Evolutionary conservation across 192 early-diverging fungal genomes (phyloP).

Genomic region (Mortierella hygrophila): DNA sequence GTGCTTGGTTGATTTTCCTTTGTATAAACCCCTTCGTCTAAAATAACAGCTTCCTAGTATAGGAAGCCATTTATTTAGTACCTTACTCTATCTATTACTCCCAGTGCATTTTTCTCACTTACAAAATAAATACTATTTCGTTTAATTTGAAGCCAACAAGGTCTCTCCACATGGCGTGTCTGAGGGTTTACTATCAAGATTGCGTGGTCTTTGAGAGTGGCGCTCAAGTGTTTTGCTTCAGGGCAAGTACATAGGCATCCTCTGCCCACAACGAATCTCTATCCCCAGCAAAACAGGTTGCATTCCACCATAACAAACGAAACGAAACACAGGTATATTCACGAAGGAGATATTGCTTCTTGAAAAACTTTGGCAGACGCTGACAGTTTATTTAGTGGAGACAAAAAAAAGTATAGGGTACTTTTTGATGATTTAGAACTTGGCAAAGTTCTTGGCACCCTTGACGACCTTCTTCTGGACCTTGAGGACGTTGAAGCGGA

Average conservation of each 20-base stretch:
- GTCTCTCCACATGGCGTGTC: neutral
- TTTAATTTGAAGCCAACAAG: neutral
- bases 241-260: no score
- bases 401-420: neutral
- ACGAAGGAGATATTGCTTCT: neutral
- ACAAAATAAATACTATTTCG: neutral
- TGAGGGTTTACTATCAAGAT: no score
- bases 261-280: no score
- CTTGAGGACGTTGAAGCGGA: slow-evolving; percentile 99
- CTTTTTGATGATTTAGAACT: slow-evolving; percentile 51
- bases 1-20: neutral
- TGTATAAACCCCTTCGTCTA: no score
- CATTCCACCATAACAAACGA: no score
- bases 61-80: neutral
- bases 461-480: slow-evolving; percentile 80
- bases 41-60: neutral
- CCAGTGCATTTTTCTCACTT: neutral
- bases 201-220: no score
- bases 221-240: no score
- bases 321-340: neutral
- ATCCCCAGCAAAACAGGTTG: no score
- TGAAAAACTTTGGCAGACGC: slow-evolving; percentile 6
- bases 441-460: slow-evolving; percentile 62
- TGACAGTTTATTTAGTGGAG: slow-evolving; percentile 17
- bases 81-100: neutral